A percentile compares a stretch with the other conserved stretches of the same genome.
Conservation (phyloP, 495 filamentous ascomycete genomes). For the Aspergillus olivimuriae region DNA sequence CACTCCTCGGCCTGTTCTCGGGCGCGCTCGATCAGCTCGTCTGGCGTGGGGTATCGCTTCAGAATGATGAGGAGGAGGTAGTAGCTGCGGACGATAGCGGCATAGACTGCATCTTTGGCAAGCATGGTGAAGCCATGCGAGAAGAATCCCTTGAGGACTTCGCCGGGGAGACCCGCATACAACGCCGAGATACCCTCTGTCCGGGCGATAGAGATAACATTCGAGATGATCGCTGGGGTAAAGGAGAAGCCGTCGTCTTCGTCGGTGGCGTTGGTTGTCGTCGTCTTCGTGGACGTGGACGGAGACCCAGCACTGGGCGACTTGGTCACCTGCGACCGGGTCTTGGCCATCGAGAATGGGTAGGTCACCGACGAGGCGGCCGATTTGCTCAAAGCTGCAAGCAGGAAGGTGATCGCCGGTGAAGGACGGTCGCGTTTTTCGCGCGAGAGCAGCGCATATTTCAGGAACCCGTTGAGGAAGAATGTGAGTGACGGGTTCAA, state of each 20-base stretch:
- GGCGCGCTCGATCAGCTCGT: slow-evolving; percentile 36
- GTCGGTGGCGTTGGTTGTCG: slow-evolving; percentile 6
- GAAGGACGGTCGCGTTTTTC: slow-evolving; percentile 47
- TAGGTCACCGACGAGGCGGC: slow-evolving; percentile 76
- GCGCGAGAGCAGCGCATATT: slow-evolving; percentile 48
- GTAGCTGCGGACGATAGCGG: slow-evolving; percentile 65
- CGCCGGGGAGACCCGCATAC: slow-evolving; percentile 71
- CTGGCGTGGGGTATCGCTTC: slow-evolving; percentile 37
- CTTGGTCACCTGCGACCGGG: slow-evolving; percentile 57
- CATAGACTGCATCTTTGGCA: slow-evolving; percentile 75
- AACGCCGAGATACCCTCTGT: slow-evolving; percentile 63
- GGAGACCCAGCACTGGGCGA: neutral
- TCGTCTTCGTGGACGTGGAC: neutral
- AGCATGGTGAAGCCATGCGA: slow-evolving; percentile 87
- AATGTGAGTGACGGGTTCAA: slow-evolving; percentile 86
- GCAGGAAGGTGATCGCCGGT: slow-evolving; percentile 54
- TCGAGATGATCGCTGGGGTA: slow-evolving; percentile 53
- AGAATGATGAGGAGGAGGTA: slow-evolving; percentile 37
- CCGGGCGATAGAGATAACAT: slow-evolving; percentile 55
- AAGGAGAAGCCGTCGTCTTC: slow-evolving; percentile 18
- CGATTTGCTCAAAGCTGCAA: slow-evolving; percentile 78
- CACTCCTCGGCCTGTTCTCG: slow-evolving; percentile 41
- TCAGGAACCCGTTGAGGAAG: slow-evolving; percentile 68
- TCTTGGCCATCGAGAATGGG: slow-evolving; percentile 78
- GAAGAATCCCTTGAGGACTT: slow-evolving; percentile 81